Conservation (phyloP, 139 green algal species). For the Medakamo hakoo region DNA sequence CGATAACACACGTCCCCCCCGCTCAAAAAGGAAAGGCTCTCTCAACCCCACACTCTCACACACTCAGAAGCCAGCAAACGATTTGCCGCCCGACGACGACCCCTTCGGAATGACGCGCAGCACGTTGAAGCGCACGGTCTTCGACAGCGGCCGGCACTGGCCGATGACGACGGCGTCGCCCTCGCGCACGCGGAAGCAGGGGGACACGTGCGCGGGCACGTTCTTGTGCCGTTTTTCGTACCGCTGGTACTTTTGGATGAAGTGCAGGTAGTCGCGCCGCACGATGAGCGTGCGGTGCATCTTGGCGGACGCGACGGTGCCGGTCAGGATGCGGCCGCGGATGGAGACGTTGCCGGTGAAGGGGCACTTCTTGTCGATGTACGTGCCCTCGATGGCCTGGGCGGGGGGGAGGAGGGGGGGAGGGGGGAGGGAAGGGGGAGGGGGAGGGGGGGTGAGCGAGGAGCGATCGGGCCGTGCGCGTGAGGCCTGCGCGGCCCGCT, state of each 20-base stretch:
- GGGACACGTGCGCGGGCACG: conserved; percentile 87
- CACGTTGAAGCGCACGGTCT: conserved; percentile 99
- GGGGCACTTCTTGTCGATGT: conserved; percentile 99
- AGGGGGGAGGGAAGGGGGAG: not conserved
- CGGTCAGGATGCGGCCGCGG: conserved; percentile 87
- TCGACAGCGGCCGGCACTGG: conserved; percentile 95
- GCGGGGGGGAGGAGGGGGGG: not conserved
- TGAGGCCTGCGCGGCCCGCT: no score
- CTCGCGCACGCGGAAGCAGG: conserved; percentile 84
- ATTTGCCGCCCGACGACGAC: conserved; percentile 56
- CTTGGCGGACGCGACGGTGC: conserved; percentile 54
- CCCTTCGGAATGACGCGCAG: conserved; percentile 78
- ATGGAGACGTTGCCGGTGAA: conserved; percentile 99
- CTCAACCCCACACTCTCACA: not conserved
- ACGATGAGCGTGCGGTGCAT: conserved; percentile 96
- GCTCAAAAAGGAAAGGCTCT: not conserved
- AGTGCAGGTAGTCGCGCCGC: conserved; percentile 95
- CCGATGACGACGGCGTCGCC: conserved; percentile 89
- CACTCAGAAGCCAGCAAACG: conserved; percentile 37
- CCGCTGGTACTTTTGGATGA: conserved; percentile 93
- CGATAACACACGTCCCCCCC: not conserved
- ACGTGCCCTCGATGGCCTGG: conserved; percentile 54
- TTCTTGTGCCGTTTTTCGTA: conserved; percentile 99
- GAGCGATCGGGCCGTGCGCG: no score
- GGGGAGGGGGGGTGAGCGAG: not conserved